These are phyloP conservation scores for Elsinoe necatrix DNA, from an alignment of 2,329 filamentous ascomycete species.

Conservation along the genomic window DNA sequence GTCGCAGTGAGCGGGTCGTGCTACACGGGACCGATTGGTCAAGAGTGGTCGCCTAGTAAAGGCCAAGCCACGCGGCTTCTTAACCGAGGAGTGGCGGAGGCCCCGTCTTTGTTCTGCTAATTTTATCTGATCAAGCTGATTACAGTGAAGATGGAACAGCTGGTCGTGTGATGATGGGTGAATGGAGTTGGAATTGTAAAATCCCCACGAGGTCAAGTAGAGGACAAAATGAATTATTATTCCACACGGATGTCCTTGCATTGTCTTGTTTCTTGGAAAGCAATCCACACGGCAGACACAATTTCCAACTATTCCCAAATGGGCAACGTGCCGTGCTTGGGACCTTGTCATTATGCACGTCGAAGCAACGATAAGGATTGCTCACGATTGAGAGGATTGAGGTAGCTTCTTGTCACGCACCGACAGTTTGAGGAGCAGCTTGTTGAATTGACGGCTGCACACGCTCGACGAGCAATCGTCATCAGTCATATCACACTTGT, in stretches of 20 bases:
- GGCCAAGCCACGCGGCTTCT: neutral
- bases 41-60: neutral
- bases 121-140: neutral
- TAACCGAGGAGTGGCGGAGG: neutral
- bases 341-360: neutral
- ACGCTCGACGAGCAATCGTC: neutral
- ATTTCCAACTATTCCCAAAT: neutral
- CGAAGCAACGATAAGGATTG: slow-evolving; percentile 3
- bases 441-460: neutral
- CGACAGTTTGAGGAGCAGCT: neutral
- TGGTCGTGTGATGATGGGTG: neutral
- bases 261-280: neutral
- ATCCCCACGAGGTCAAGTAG: neutral
- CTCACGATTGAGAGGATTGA: neutral
- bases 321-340: neutral
- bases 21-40: slow-evolving; percentile 6
- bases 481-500: neutral
- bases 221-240: neutral
- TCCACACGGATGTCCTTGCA: neutral
- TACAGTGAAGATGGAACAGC: neutral
- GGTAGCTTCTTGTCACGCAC: neutral
- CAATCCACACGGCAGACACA: neutral
- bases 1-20: slow-evolving; percentile 3
- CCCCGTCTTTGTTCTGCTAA: neutral
- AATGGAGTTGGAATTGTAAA: neutral